phyloP scores from a whole-genome alignment of 495 filamentous ascomycete species.

The Lepidopterella palustris region DNA sequence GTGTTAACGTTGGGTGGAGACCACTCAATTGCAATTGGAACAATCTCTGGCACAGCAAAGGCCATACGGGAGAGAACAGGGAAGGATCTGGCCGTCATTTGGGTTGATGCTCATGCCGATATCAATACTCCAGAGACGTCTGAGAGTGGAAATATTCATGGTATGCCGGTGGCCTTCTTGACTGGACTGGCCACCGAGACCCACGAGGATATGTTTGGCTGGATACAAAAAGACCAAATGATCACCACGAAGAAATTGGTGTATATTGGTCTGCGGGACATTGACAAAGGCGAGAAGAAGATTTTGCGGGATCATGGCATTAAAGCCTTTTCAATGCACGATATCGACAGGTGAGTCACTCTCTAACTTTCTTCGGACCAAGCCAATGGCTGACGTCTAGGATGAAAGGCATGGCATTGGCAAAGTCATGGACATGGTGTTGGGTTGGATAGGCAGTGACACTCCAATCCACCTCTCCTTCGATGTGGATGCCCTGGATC shows the following conservation, averaged over 20 bases:
- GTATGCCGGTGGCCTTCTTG: conserved; percentile 94
- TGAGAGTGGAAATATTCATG: conserved; percentile 89
- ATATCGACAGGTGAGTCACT: conserved; percentile 67
- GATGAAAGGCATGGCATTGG: conserved; percentile 83
- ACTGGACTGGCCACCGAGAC: conserved; percentile 75
- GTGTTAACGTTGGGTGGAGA: conserved; percentile 93
- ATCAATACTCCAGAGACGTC: conserved; percentile 94
- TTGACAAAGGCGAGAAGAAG: conserved; percentile 85
- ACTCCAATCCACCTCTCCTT: conserved; percentile 96
- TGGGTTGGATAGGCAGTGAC: conserved; percentile 87
- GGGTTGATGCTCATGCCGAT: conserved; percentile 97
- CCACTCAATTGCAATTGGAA: conserved; percentile 94
- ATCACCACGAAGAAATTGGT: conserved; percentile 80
- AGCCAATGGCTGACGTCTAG: no score
- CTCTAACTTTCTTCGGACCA: neutral
- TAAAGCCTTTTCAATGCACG: conserved; percentile 97
- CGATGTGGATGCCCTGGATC: conserved; percentile 94
- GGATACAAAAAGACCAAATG: conserved; percentile 61
- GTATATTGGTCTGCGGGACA: conserved; percentile 93
- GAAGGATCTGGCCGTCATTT: conserved; percentile 85
- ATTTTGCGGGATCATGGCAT: conserved; percentile 82
- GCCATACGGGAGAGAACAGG: conserved; percentile 75
- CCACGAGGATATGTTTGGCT: conserved; percentile 71
- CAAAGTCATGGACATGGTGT: conserved; percentile 92
- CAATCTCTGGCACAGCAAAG: conserved; percentile 74